These are phyloP conservation scores for Candida piceae DNA, from an alignment of 805 yeast species.

Conservation along the genomic window DNA sequence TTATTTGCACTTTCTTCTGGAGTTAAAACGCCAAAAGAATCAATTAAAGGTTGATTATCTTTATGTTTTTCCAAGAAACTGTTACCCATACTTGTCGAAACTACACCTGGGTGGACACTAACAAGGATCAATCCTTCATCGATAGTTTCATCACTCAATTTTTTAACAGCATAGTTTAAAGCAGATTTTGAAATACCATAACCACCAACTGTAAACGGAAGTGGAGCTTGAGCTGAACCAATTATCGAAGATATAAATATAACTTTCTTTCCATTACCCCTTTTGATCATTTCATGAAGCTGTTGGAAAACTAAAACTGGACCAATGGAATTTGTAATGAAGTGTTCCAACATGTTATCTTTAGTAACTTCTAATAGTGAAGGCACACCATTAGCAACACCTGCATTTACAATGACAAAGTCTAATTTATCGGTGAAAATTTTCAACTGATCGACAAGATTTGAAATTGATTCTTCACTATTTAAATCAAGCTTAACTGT, in stretches of 20 bases:
- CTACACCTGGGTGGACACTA: slow-evolving; percentile 30
- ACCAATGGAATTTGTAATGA: background rate
- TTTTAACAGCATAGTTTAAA: slow-evolving; percentile 27
- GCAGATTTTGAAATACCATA: slow-evolving; percentile 29
- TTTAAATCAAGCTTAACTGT: slow-evolving; percentile 6
- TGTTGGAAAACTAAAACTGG: slow-evolving; percentile 4
- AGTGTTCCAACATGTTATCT: background rate
- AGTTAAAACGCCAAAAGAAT: too few species aligned
- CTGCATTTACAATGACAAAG: slow-evolving; percentile 6
- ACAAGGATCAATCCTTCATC: slow-evolving; percentile 26
- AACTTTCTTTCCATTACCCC: slow-evolving; percentile 2
- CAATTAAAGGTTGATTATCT: too few species aligned
- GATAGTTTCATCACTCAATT: slow-evolving; percentile 24
- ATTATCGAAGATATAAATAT: slow-evolving; percentile 1
- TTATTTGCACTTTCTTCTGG: too few species aligned
- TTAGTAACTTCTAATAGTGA: background rate
- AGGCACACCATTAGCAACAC: background rate
- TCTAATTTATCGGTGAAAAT: slow-evolving; percentile 4
- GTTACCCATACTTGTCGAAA: slow-evolving; percentile 6
- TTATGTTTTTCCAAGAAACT: too few species aligned
- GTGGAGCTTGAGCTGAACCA: background rate
- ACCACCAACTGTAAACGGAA: background rate
- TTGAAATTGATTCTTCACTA: slow-evolving; percentile 4
- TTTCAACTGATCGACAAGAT: slow-evolving; percentile 1
- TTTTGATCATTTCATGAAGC: slow-evolving; percentile 1